phyloP scores from a whole-genome alignment of 2,329 filamentous ascomycete species.

The Penicillium sp. region DNA sequence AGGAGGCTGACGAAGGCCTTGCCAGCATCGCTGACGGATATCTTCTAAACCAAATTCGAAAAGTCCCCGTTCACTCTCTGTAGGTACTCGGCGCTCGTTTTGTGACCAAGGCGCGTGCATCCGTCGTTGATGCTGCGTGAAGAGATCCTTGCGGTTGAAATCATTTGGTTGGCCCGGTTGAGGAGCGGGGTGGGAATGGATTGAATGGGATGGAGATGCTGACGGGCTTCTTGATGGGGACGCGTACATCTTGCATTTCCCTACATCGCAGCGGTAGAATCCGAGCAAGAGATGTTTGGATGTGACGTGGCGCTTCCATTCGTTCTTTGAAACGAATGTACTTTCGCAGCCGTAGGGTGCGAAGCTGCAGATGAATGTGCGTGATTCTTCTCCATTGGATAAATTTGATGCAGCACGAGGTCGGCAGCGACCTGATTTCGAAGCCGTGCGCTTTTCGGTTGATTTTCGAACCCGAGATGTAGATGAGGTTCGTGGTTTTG shows the following conservation, averaged over 20 bases:
- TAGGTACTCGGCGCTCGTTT: constrained; percentile 40
- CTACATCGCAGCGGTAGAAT: constrained; percentile 75
- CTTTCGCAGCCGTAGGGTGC: constrained; percentile 72
- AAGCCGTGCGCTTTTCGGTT: constrained; percentile 8
- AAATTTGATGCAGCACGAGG: not conserved
- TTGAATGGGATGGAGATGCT: constrained; percentile 10
- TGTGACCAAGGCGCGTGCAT: constrained; percentile 71
- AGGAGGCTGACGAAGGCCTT: constrained; percentile 64
- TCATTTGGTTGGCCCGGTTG: constrained; percentile 53
- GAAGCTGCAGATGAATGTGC: constrained; percentile 75
- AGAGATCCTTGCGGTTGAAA: constrained; percentile 92
- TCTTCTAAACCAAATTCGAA: constrained; percentile 57
- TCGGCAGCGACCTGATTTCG: constrained; percentile 9
- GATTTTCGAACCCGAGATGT: constrained; percentile 12
- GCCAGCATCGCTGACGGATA: constrained; percentile 61
- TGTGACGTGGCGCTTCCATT: constrained; percentile 88
- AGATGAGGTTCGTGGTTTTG: constrained; percentile 9
- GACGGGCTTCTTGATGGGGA: constrained; percentile 13
- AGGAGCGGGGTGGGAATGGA: constrained; percentile 25
- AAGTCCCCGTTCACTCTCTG: constrained; percentile 32
- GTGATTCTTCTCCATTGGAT: constrained; percentile 31
- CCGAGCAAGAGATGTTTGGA: constrained; percentile 76
- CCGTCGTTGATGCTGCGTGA: constrained; percentile 81
- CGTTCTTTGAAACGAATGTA: constrained; percentile 80
- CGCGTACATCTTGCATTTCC: constrained; percentile 48